Evolutionary conservation across 140 eudicot species (phyloP).

Genomic region (Ambrosia hybrid): DNA sequence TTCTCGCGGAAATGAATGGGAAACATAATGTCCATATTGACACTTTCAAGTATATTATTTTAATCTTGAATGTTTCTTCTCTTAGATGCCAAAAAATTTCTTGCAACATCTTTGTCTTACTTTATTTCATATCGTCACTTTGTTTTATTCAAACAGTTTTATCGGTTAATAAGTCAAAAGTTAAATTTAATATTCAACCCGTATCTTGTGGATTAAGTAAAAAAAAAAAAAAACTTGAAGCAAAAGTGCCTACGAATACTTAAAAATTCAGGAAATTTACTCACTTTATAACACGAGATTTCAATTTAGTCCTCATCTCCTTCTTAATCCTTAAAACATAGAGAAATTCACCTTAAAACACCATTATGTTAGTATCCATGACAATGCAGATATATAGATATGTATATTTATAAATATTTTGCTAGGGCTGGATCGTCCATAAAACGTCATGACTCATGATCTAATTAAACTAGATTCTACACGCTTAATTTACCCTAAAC

Average conservation of each 20-base stretch:
- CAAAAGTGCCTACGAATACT: background rate
- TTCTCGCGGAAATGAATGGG: slow-evolving; percentile 39
- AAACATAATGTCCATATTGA: slow-evolving; percentile 30
- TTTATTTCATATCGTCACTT: background rate
- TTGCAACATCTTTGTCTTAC: slow-evolving; percentile 3
- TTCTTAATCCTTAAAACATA: no score
- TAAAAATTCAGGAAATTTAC: background rate
- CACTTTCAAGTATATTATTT: slow-evolving; percentile 16
- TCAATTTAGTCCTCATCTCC: background rate
- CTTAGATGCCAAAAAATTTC: slow-evolving; percentile 16
- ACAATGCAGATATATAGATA: no score
- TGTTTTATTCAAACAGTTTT: slow-evolving; percentile 4
- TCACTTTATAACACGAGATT: background rate
- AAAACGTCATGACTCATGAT: slow-evolving; percentile 3
- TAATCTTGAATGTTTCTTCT: slow-evolving; percentile 25
- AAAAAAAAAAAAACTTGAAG: background rate
- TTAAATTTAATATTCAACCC: slow-evolving; percentile 3
- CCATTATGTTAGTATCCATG: no score
- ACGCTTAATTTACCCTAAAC: slow-evolving; percentile 6
- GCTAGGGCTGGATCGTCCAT: background rate
- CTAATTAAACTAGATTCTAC: background rate
- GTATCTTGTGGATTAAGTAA: background rate
- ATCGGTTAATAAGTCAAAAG: background rate
- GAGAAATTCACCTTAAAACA: no score
- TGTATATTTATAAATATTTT: background rate